Evolutionary conservation across 2,329 filamentous ascomycete genomes (phyloP), one percentile per base, ranked within the genome.

Genomic region (Ceratocystis colombiana): DNA sequence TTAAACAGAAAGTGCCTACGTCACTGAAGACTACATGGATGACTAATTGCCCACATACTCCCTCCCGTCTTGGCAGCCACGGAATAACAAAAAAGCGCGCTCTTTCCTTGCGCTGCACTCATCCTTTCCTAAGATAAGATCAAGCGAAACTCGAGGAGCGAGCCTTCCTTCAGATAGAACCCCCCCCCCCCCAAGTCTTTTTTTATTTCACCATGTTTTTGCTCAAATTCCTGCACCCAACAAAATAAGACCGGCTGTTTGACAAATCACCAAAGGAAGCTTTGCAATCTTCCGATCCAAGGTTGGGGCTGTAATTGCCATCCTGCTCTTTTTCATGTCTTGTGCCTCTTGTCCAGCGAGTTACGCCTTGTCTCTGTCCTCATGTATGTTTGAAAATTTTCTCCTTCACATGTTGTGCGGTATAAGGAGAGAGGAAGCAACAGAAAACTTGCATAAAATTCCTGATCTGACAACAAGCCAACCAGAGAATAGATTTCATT

Each of bases 11-110:
- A 37, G 33, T 10, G 10, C 37, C 8, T 41, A 41, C 37, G 37
- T 41, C 37, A 41, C 10, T 41, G 37, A 41, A 41, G 37, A 41
- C 10, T 12, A 41, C 8, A 41, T 41, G 15, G 53, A 28, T 57
- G 30, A 57, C 53, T 28, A 41, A 41, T 3, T 41, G 37, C 10
- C 10, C 37, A 41, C 3, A 41, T 12, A 57, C 53, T 57, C 53
- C 53, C 53, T 57, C 53, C 53, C 53, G 53, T 57, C 53, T 57
- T 57, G 53, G 53, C 53, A 57, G 22, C 10, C 30, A 22, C 10
- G 53, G 22, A 57, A 33, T 57, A 57, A 50, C 46, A 50, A 50
- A 50, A 50, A 50, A 20, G 46, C 20, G 46, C 53, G 6, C 53
- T 57, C 25, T 30, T 57, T 57, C 25, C 53, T 30, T 50, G 22